A percentile compares a stretch with the other conserved stretches of the same genome.
These are phyloP conservation scores for Sechiopsis laciniata DNA, from an alignment of 306 rosid species.

Conservation along the genomic window DNA sequence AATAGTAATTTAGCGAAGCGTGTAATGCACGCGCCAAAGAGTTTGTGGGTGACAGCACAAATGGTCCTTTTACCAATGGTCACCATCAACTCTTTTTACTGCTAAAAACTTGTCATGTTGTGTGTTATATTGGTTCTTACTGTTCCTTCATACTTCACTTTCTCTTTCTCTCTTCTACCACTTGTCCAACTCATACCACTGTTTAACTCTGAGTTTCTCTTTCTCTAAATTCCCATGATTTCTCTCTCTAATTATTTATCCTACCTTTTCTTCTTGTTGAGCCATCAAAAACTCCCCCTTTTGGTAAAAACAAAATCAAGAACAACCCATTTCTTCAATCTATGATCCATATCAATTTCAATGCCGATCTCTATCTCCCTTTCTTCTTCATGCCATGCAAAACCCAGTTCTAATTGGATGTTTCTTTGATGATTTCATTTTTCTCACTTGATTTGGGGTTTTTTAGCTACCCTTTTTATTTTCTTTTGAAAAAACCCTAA, in stretches of 20 bases:
- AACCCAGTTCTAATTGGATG: not conserved
- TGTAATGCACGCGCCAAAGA: not conserved
- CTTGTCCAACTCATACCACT: no score
- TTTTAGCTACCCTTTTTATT: no score
- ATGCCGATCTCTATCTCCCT: not conserved
- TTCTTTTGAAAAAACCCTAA: no score
- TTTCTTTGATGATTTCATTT: no score
- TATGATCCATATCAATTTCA: not conserved
- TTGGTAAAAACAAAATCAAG: not conserved
- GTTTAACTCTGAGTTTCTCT: not conserved
- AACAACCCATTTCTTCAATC: not conserved
- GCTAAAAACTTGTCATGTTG: conserved; percentile 69
- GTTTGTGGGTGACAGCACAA: conserved; percentile 20
- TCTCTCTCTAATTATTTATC: not conserved
- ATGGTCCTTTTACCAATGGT: conserved; percentile 39
- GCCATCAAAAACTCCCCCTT: not conserved
- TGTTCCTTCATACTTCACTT: not conserved
- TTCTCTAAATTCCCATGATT: no score
- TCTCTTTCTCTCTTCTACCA: conserved; percentile 21
- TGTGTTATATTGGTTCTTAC: conserved; percentile 34
- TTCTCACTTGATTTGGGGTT: no score
- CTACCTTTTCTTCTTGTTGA: not conserved
- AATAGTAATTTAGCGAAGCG: not conserved
- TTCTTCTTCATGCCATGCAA: not conserved
- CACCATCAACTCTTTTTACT: conserved; percentile 58